Base-by-base conservation (phyloP, 2,329 filamentous ascomycete genomes). In the Trichoderma endophyticum region DNA sequence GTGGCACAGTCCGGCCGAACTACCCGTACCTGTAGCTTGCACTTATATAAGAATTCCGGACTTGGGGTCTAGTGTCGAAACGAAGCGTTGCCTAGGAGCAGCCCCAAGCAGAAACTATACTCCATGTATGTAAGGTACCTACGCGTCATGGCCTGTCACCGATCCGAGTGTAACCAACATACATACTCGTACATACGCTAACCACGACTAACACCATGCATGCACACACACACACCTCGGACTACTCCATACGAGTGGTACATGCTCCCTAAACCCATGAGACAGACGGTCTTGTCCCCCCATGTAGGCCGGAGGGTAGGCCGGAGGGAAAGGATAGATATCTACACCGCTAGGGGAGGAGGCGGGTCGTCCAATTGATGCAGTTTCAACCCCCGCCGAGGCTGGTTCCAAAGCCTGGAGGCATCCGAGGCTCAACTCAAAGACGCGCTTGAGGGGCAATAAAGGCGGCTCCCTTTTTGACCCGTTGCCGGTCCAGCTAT, bases 391-490 rank as follows among this genome's bases (percentile, higher is more conserved):
- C 67, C 39, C 67, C 67, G 67, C 67, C 15, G 57, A 24, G 26
- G 26, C 67, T 62, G 28, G 57, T 70, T 51, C 36, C 67, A 62
- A 36, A 51, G 67, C n/a, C 8, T 62, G 39, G 57, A 59, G 21
- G 57, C 14, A 18, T 15, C 67, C 67, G 67, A 62, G 67, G 56
- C 15, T 70, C 67, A 70, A 48, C 67, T 61, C 67, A 70, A 62
- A 51, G 67, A 28, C n/a, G 57, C 67, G 67, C 67, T 62, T 54
- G 57, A 34, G 28, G 26, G 21, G n/a, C 21, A 14, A 21, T 62
- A 28, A 11, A 34, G 21, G 30, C 39, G 56, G 56, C 67, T 61
- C 57, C 39, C 39, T 54, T 69, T 69, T 61, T 51, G 7, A 26
- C n/a, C 21, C n/a, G 28, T 39, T 28, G 36, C 26, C 34, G 28